These are phyloP conservation scores for Lolium multiflorum DNA, from an alignment of 176 grass and related monocot genomes.

Conservation along the genomic window DNA sequence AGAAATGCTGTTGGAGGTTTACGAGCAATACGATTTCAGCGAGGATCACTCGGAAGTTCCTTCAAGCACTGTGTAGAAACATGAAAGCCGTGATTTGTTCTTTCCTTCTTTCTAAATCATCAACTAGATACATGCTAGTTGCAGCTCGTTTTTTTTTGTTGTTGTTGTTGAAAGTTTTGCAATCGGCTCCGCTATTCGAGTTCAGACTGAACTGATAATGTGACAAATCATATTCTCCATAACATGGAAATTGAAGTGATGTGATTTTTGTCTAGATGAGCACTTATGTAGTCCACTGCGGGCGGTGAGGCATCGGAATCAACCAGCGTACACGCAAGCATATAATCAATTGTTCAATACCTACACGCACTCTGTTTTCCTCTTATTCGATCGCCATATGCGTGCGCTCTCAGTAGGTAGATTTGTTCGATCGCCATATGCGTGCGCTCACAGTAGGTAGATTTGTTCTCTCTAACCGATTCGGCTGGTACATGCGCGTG, in stretches of 20 bases:
- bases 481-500: not conserved
- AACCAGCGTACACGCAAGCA: not conserved
- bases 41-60: slow-evolving; percentile 44
- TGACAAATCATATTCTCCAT: slow-evolving; percentile 7
- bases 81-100: not conserved
- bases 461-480: not conserved
- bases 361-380: not conserved
- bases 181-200: not conserved
- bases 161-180: slow-evolving; percentile 35
- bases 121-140: slow-evolving; percentile 18
- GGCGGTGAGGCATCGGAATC: not conserved
- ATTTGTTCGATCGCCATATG: not conserved
- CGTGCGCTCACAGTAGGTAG: not conserved
- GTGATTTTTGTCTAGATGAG: slow-evolving; percentile 28
- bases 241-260: not conserved
- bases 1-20: slow-evolving; percentile 71
- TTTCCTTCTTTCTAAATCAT: not conserved
- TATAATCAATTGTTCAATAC: not conserved
- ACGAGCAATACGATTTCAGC: slow-evolving; percentile 65
- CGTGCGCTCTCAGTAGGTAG: not conserved
- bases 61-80: slow-evolving; percentile 50
- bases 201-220: not conserved
- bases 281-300: not conserved
- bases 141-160: slow-evolving; percentile 56
- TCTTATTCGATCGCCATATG: not conserved